Conservation (phyloP, 2,329 filamentous ascomycete species). For the Epichloe gansuensis region DNA sequence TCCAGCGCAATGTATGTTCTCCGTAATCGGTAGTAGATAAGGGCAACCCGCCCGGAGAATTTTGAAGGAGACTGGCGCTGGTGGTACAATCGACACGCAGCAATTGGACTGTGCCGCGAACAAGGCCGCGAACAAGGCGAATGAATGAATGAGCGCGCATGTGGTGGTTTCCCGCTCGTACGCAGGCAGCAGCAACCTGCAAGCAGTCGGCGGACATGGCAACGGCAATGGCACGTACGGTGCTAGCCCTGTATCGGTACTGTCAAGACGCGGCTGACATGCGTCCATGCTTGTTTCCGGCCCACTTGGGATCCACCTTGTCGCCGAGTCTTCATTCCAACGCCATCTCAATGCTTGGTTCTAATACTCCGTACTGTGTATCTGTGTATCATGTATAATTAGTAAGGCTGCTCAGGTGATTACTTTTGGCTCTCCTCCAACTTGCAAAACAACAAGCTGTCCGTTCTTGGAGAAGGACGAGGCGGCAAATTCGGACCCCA, state of each 20-base stretch:
- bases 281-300: not conserved
- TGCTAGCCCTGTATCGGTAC: not conserved
- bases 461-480: not conserved
- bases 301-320: not conserved
- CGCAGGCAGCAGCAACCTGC: not conserved
- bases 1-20: no score
- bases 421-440: not conserved
- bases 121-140: not conserved
- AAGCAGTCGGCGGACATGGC: not conserved
- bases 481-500: not conserved
- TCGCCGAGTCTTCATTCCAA: conserved; percentile 1
- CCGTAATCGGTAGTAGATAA: no score
- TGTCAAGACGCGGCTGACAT: not conserved
- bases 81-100: not conserved
- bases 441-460: not conserved
- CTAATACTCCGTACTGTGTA: no score
- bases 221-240: not conserved
- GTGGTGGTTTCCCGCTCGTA: not conserved
- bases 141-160: not conserved
- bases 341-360: not conserved
- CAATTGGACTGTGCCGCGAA: no score
- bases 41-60: not conserved
- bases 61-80: not conserved
- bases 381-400: no score
- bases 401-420: not conserved